A percentile compares a stretch with the other conserved stretches of the same genome.
phyloP scores from a whole-genome alignment of 2,329 filamentous ascomycete genomes.

The Parastagonospora avenae region DNA sequence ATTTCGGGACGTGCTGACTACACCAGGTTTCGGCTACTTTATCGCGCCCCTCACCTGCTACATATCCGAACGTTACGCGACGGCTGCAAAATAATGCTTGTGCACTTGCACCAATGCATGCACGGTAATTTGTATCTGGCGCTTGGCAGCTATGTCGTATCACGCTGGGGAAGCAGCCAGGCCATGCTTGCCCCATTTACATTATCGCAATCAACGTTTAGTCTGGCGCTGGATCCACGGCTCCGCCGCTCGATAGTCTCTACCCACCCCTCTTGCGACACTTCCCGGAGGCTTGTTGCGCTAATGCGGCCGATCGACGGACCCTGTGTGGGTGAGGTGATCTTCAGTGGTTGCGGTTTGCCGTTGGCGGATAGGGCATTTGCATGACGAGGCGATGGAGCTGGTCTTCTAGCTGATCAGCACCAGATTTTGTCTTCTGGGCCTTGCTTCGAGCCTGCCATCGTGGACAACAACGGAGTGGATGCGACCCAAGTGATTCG shows the following conservation, averaged over 20 bases:
- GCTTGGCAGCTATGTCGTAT: constrained; percentile 12
- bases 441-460: not conserved
- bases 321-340: constrained; percentile 16
- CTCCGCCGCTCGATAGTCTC: constrained; percentile 17
- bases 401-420: constrained; percentile 15
- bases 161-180: constrained; percentile 15
- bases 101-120: constrained; percentile 22
- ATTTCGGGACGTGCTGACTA: constrained; percentile 10
- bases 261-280: constrained; percentile 15
- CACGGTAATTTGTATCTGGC: constrained; percentile 23
- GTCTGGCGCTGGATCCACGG: constrained; percentile 29
- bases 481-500: not conserved
- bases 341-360: not conserved
- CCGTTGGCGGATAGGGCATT: constrained; percentile 27
- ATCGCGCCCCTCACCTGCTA: constrained; percentile 11
- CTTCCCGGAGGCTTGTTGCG: constrained; percentile 26
- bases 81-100: constrained; percentile 22
- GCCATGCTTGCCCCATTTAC: constrained; percentile 12
- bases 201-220: constrained; percentile 33
- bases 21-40: constrained; percentile 10
- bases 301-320: constrained; percentile 37
- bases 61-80: constrained; percentile 31
- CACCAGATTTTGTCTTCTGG: not conserved
- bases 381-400: constrained; percentile 17
- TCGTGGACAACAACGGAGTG: not conserved